Percentiles rank a stretch among this genome's conserved stretches.
Evolutionary conservation across 2,329 filamentous ascomycete genomes (phyloP).

Genomic region (Drechslerella dactyloides): DNA sequence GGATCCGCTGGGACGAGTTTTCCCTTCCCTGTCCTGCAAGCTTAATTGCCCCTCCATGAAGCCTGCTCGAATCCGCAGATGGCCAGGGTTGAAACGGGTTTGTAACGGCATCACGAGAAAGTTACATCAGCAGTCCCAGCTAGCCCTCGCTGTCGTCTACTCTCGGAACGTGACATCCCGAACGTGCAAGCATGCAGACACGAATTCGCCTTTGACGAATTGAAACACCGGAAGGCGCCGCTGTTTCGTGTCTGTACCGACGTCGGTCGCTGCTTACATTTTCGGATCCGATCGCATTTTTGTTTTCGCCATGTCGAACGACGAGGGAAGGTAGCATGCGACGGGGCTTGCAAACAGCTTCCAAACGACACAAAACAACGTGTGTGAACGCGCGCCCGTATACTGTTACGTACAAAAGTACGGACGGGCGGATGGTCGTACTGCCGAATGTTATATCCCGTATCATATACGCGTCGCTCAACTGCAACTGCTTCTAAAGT

Average conservation of each 20-base stretch:
- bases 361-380: not conserved
- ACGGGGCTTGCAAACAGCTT: not conserved
- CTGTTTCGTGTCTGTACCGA: not conserved
- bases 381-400: no score
- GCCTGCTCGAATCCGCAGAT: not conserved
- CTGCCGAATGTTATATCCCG: no score
- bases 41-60: not conserved
- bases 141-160: not conserved
- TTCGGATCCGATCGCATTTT: not conserved
- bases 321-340: not conserved
- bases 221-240: not conserved
- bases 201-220: not conserved
- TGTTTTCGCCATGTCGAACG: not conserved
- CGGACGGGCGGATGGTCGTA: no score
- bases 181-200: not conserved
- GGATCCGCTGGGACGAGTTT: not conserved
- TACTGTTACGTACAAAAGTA: no score
- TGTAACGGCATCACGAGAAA: slow-evolving; percentile 5
- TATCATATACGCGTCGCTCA: no score
- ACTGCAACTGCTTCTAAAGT: no score
- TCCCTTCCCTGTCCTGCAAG: not conserved
- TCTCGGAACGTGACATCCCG: not conserved
- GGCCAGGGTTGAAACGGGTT: slow-evolving; percentile 1
- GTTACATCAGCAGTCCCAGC: not conserved
- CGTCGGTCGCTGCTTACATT: no score